Conservation (phyloP, 2,329 filamentous ascomycete species). For the Mycocentrospora acerina region DNA sequence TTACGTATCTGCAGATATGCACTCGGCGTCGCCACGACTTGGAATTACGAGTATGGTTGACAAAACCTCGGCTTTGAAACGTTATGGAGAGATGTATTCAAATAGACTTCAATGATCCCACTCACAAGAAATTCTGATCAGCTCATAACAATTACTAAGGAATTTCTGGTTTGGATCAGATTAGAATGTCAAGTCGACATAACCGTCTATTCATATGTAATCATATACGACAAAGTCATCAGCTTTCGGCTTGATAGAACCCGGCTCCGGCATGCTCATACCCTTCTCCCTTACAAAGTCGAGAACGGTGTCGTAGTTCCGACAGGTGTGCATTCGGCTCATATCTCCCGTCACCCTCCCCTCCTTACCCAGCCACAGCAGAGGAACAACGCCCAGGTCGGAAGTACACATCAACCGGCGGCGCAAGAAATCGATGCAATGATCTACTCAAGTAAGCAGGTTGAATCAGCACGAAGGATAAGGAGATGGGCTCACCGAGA, state of each 20-base stretch:
- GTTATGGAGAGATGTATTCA: not conserved
- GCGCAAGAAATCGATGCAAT: slow-evolving; percentile 1
- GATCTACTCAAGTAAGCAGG: not conserved
- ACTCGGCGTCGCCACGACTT: not conserved
- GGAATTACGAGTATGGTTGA: slow-evolving; percentile 2
- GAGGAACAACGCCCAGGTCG: not conserved
- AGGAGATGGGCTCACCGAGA: not conserved
- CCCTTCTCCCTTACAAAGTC: not conserved
- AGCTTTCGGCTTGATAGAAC: not conserved
- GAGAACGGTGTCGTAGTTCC: not conserved
- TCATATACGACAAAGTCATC: not conserved
- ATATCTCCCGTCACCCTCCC: not conserved
- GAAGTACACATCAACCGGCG: slow-evolving; percentile 1
- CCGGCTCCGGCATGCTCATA: not conserved
- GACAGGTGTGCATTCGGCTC: slow-evolving; percentile 1
- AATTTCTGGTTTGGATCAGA: no score
- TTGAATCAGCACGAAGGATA: not conserved
- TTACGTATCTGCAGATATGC: not conserved
- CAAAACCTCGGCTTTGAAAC: not conserved
- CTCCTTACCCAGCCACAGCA: not conserved
- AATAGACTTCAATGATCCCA: not conserved
- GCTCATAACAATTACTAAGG: no score
- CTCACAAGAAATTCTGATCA: no score
- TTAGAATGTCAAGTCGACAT: no score
- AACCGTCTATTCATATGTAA: not conserved